phyloP scores from a whole-genome alignment of 176 grass and related monocot genomes.

The Musa schizocarpa region DNA sequence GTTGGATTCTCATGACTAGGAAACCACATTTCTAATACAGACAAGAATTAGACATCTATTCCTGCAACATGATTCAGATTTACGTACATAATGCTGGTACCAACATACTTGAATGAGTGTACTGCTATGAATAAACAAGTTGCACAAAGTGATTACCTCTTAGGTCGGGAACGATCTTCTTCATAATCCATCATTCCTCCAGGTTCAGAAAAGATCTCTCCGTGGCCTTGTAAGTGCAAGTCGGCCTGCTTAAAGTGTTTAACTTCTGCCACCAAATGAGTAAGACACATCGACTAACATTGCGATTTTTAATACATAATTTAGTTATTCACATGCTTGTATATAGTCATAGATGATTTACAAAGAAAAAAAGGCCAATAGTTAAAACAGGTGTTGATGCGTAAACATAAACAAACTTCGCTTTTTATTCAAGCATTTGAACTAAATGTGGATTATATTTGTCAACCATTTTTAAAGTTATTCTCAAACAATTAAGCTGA shows the following conservation, averaged over 20 bases:
- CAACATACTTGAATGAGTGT: background rate
- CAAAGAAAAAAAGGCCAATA: background rate
- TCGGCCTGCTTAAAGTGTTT: constrained; percentile 96
- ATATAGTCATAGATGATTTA: constrained; percentile 18
- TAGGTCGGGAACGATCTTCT: constrained; percentile 89
- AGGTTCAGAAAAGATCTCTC: constrained; percentile 80
- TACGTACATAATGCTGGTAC: too few species aligned
- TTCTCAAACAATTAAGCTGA: constrained; percentile 37
- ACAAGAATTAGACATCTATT: background rate
- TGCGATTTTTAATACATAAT: constrained; percentile 47
- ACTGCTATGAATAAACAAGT: background rate
- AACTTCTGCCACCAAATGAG: constrained; percentile 85
- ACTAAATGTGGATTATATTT: constrained; percentile 2
- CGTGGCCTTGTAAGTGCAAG: constrained; percentile 63
- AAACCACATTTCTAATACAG: too few species aligned
- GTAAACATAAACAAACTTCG: background rate
- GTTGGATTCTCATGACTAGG: too few species aligned
- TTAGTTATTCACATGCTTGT: constrained; percentile 25
- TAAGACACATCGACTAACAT: constrained; percentile 74
- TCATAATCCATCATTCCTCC: constrained; percentile 98
- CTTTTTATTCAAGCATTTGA: background rate
- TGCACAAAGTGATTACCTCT: constrained; percentile 47
- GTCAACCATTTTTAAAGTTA: background rate
- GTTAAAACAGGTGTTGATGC: background rate
- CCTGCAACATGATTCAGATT: background rate